Base-by-base conservation (phyloP, 805 yeast species). In the Candida tallmaniae region DNA sequence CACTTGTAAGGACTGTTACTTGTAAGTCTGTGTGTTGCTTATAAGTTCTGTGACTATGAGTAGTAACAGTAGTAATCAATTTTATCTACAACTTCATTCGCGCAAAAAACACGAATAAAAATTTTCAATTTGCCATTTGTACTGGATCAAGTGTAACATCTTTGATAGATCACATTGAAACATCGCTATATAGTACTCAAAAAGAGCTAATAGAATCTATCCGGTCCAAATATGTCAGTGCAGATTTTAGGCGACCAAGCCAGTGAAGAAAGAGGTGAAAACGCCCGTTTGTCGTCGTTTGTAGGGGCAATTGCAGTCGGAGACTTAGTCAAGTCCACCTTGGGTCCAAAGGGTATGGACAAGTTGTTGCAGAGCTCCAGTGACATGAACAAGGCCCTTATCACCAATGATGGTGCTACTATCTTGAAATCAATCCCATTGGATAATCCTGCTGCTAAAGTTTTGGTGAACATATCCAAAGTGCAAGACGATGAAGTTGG, bases 241-340 rank as follows among this genome's bases (percentile, higher is more conserved):
- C 90, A 89, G 50, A 89, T 90, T 55, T 87, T 93, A 65, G 95
- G 96, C 42, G 97, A 93, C 58, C 96, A 90, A 61, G 97, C 90
- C 36, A 83, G 93, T 5, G 98, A 90, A 64, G 98, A 90, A 65
- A 78, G 97, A 54, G 98, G 93, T 29, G 98, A 93, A 62, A 89
- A 90, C 63, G 98, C 98, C 35, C 88, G 98, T 69, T 71, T 90
- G 68, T 85, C 96, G 5, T 87, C 98, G 2, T 93, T 93, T 60
- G 95, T 93, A 8, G 98, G 98, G 31, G 98, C 98, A 46, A 90
- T 93, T 56, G 99, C 98, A 26, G 98, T 93, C 23, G 99, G 98
- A 34, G 98, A 93, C 60, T 73, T 93, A 41, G 98, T 90, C 29
- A 90, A 90, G 61, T 70, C 88, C 20, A 84, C 98, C 3, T 68